Evolutionary conservation across 2,329 filamentous ascomycete genomes (phyloP).

Genomic region (Coleophoma crateriformis): DNA sequence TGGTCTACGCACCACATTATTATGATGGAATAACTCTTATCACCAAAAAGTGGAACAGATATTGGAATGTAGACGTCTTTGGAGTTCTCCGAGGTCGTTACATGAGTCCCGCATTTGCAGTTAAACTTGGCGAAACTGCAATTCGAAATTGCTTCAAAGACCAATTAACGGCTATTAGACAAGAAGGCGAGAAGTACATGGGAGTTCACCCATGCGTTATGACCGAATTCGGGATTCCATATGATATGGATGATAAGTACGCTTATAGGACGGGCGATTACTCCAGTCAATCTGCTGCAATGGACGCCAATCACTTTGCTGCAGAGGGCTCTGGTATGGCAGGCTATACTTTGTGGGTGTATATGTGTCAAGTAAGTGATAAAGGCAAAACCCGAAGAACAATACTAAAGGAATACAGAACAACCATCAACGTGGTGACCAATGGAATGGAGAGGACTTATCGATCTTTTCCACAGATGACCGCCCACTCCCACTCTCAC

Average conservation of each 20-base stretch:
- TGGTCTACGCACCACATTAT: conserved; percentile 92
- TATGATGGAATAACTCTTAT: conserved; percentile 96
- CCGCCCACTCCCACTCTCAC: conserved; percentile 49
- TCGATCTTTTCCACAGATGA: conserved; percentile 88
- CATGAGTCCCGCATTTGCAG: conserved; percentile 79
- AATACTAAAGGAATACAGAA: conserved; percentile 48
- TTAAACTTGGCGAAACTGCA: conserved; percentile 87
- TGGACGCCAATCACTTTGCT: conserved; percentile 95
- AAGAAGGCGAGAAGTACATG: conserved; percentile 85
- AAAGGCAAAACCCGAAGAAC: background rate
- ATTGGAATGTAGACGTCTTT: conserved; percentile 95
- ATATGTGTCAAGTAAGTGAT: conserved; percentile 60
- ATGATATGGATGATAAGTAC: conserved; percentile 96
- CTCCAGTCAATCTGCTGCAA: conserved; percentile 81
- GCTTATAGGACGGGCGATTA: conserved; percentile 97
- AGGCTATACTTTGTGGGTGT: conserved; percentile 87
- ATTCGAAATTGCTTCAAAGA: conserved; percentile 91
- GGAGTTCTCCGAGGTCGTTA: conserved; percentile 88
- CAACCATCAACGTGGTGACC: conserved; percentile 81
- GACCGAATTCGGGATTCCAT: conserved; percentile 95
- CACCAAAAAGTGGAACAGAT: conserved; percentile 98
- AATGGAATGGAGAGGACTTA: conserved; percentile 96
- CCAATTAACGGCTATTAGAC: conserved; percentile 74
- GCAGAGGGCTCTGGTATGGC: conserved; percentile 79
- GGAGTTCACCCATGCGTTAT: conserved; percentile 85